These are phyloP conservation scores for Xylaria curta DNA, from an alignment of 495 filamentous ascomycete species.

Conservation along the genomic window DNA sequence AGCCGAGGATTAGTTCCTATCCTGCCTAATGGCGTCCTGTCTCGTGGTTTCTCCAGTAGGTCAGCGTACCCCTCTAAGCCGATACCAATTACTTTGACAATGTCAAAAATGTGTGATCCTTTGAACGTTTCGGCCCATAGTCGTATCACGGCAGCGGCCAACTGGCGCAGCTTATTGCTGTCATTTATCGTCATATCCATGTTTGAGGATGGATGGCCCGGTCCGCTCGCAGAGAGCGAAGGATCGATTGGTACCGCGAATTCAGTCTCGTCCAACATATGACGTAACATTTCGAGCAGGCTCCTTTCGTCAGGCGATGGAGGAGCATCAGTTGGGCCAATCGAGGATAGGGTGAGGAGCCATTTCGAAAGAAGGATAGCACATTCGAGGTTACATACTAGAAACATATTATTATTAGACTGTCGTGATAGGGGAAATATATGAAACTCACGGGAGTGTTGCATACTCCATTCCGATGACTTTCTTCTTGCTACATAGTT, in stretches of 20 bases:
- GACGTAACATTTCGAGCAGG: conserved; percentile 69
- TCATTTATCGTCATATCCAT: conserved; percentile 50
- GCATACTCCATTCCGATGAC: conserved; percentile 73
- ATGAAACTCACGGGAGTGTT: conserved; percentile 62
- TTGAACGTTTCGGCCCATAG: conserved; percentile 74
- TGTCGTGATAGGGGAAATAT: background rate
- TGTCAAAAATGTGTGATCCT: conserved; percentile 70
- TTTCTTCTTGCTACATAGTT: conserved; percentile 73
- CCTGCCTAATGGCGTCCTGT: conserved; percentile 52
- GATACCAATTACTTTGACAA: conserved; percentile 67
- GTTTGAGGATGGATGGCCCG: conserved; percentile 43
- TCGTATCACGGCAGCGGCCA: conserved; percentile 67
- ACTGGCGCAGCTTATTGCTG: conserved; percentile 61
- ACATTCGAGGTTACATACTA: conserved; percentile 72
- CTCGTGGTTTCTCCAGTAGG: conserved; percentile 62
- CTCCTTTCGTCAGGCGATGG: conserved; percentile 65
- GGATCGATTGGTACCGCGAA: conserved; percentile 66
- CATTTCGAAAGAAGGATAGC: conserved; percentile 68
- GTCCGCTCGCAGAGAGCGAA: conserved; percentile 47
- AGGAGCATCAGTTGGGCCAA: conserved; percentile 51
- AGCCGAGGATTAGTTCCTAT: conserved; percentile 40
- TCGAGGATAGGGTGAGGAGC: conserved; percentile 52
- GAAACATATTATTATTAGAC: conserved; percentile 21
- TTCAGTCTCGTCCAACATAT: conserved; percentile 79
- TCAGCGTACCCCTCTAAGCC: conserved; percentile 70